Percentiles rank a stretch among this genome's conserved stretches.
Conservation (phyloP, 2,329 filamentous ascomycete genomes). For the Cladophialophora yegresii region DNA sequence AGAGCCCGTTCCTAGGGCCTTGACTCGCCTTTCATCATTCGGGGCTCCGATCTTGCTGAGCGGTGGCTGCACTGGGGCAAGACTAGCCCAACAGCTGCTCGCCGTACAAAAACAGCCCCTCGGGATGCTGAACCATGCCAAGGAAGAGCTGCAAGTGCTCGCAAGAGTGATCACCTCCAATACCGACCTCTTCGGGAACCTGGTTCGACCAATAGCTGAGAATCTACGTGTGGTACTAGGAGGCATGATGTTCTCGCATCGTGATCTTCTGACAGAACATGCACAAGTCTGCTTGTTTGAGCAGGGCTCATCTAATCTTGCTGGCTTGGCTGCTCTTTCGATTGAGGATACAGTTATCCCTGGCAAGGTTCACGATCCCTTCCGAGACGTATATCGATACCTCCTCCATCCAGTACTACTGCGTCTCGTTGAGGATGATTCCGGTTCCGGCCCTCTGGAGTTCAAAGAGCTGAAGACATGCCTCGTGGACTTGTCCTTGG, state of each 20-base stretch:
- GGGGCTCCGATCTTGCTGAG: conserved; percentile 7
- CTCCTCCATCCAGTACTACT: conserved; percentile 19
- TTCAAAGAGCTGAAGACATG: conserved; percentile 54
- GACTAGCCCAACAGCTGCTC: conserved; percentile 16
- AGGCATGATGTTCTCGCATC: conserved; percentile 23
- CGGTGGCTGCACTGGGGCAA: conserved; percentile 9
- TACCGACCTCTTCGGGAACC: conserved; percentile 7
- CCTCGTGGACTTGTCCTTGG: conserved; percentile 75
- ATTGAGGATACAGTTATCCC: conserved; percentile 11
- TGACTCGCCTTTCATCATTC: conserved; percentile 23
- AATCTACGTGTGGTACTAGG: conserved; percentile 17
- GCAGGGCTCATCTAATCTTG: neutral
- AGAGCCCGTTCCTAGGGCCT: conserved; percentile 7
- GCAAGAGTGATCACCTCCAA: conserved; percentile 17
- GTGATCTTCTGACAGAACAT: conserved; percentile 19
- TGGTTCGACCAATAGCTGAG: conserved; percentile 2
- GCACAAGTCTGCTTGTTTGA: conserved; percentile 16
- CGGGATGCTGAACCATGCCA: conserved; percentile 28
- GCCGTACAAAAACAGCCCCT: conserved; percentile 27
- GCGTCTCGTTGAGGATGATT: neutral
- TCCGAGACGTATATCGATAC: conserved; percentile 18
- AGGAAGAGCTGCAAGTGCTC: conserved; percentile 29
- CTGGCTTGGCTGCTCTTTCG: conserved; percentile 9
- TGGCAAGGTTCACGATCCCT: conserved; percentile 5
- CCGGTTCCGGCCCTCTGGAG: neutral